Base-by-base conservation (phyloP, 2,329 filamentous ascomycete genomes). In the Triangularia setosa region DNA sequence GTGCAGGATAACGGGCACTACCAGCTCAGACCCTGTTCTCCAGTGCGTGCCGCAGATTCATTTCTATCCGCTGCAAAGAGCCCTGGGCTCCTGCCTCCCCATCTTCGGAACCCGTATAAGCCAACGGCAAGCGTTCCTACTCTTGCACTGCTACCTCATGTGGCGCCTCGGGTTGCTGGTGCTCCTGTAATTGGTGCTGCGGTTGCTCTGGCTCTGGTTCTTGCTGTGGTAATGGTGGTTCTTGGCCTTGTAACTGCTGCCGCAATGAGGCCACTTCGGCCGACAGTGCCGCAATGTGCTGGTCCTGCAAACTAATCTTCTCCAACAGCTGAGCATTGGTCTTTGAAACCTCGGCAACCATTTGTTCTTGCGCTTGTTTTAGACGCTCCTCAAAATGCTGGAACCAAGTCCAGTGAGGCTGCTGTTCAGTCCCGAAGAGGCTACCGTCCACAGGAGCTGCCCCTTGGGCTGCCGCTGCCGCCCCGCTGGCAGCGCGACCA, bases 401-500 rank as follows among this genome's bases (percentile, higher is more conserved):
- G 33, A 93, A 85, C 71, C 92, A 92, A 3, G 82, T 79, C 89
- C 89, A 92, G 8, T 93, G 79, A 67, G 86, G 81, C 59, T 87
- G 85, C 18, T 80, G 79, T 21, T 83, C 78, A 18, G 83, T 78
- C 60, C 86, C 80, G 74, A 92, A 89, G 65, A 92, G 81, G 70
- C 91, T 85, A 68, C 85, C 86, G 71, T 85, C 88, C 65, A 84
- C 85, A 16, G 79, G 82, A 58, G 21, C 60, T 65, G 53, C 33
- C 40, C 57, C 68, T 25, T 67, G 63, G 3, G 61, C 53, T 7
- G 58, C 48, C 18, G 63, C 18, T 12, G 61, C 57, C 14, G 61
- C 64, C n/a, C 68, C 69, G 58, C 66, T 64, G 9, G 67, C 78
- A 75, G 24, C 81, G 80, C 70, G 84, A 83, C 25, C 85, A 78